Evolutionary conservation across 768 basidiomycete species (phyloP).

Genomic region (Agaricus sinodeliciosus): DNA sequence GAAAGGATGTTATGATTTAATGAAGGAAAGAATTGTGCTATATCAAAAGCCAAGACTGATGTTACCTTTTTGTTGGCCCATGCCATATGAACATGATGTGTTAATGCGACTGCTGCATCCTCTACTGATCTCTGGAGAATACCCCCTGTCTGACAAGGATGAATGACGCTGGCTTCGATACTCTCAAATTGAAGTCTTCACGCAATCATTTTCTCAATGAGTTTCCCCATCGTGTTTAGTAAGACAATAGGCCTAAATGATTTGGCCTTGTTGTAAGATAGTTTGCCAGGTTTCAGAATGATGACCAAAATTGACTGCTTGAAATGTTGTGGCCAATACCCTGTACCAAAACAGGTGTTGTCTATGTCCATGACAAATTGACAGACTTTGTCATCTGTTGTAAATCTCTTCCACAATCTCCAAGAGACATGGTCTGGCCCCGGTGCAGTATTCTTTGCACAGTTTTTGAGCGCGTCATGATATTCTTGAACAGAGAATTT

Average conservation of each 20-base stretch:
- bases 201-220: background rate
- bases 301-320: background rate
- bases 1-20: too few species aligned
- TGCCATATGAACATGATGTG: background rate
- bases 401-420: too few species aligned
- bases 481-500: too few species aligned
- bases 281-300: background rate
- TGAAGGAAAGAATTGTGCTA: too few species aligned
- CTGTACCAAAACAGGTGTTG: too few species aligned
- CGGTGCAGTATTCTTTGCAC: too few species aligned
- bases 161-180: background rate
- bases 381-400: too few species aligned
- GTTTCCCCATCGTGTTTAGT: conserved; percentile 1
- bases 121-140: background rate
- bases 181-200: background rate
- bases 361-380: too few species aligned
- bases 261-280: background rate
- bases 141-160: background rate
- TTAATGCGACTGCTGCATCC: background rate
- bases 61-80: too few species aligned
- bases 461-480: too few species aligned
- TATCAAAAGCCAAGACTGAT: too few species aligned
- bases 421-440: too few species aligned
- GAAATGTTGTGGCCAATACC: background rate
- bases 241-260: background rate